Evolutionary conservation across 2,329 filamentous ascomycete species (phyloP), one percentile per base, ranked within the genome.

Genomic region (Ambrosiella cleistominuta): DNA sequence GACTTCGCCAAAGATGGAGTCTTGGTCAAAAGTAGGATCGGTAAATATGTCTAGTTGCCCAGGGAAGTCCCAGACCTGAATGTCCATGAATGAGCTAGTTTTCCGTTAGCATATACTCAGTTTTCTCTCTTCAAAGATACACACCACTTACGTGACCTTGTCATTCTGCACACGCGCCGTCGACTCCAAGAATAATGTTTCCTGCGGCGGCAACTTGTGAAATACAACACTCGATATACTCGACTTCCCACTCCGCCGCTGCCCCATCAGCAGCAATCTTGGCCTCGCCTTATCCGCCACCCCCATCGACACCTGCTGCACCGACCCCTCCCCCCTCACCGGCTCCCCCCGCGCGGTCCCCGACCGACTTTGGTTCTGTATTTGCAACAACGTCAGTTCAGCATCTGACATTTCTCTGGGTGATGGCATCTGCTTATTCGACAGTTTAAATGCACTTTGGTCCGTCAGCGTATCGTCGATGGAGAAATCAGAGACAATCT

Each of bases 181-280:
- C 0, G 93, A 95, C 69, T 97, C 93, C 15, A 98, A 78, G 66
- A 95, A 98, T 13, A 98, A 73, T 0, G 93, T 97, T 72, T 98
- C 94, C 64, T 87, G 94, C 1, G 93, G 90, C 2, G 91, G 88
- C 67, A 97, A 83, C 69, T 98, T 98, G 71, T 97, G 90, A 66
- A 98, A 97, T n/a, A 98, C 91, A 53, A 98, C 94, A 66, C 89
- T 97, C 35, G 90, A 93, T 68, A 98, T 97, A 5, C 93, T 98
- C 0, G 93, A 97, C 69, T 98, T 98, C 61, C 93, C 93, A 67
- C 90, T 96, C 73, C 91, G 84, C 74, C 90, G 81, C 71, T 96
- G 87, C 3, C 93, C 93, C 93, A 98, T 97, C 63, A 98, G 75
- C 59, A 98, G 74, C 57, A 98, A 72, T 64, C 90, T 81, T 39